Evolutionary conservation across 805 yeast genomes (phyloP), one percentile per base, ranked within the genome.

Genomic region (Jamesozyma lodderae): DNA sequence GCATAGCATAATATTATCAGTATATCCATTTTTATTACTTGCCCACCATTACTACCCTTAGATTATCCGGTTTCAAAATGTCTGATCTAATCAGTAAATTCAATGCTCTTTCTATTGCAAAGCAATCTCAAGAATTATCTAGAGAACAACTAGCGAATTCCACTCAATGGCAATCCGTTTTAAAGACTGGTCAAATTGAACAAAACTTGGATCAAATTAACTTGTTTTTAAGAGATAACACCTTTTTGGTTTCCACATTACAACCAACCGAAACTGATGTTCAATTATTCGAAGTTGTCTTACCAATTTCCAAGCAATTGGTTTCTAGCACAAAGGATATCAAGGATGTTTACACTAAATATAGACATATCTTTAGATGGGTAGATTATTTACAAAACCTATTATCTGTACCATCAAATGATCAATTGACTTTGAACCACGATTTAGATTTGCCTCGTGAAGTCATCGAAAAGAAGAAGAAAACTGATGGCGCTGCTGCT

Each of bases 321-420:
- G 63, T 72, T 18, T 57, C 74, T 9, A 62, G 75, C 20, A 62
- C 60, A 10, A 59, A 60, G 42, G 63, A 58, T 39, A 49, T 57
- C 33, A 50, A 59, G 32, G 77, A 73, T 25, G 74, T 78, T 29
- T 63, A 78, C 47, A 77, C 79, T 34, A 62, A 70, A 34, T 68
- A 69, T 60, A 82, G 96, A 72, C 96, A 90, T 63, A 69, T 90
- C 42, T 64, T 86, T 44, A 81, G 98, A 72, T 92, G 97, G 97
- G 75, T 77, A 18, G 96, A 88, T 53, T 73, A 84, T 50, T 64
- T 92, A 42, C 97, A 92, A 67, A 75, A 79, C 54, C 66, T 78
- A 24, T 60, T 76, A 46, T 69, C 72, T 35, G 69, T 69, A 13
- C 73, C 79, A 24, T 70, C 75, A 37, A 71, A 64, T 42, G 69